Evolutionary conservation across 495 filamentous ascomycete genomes (phyloP).

Genomic region (Penicillium odoratum): DNA sequence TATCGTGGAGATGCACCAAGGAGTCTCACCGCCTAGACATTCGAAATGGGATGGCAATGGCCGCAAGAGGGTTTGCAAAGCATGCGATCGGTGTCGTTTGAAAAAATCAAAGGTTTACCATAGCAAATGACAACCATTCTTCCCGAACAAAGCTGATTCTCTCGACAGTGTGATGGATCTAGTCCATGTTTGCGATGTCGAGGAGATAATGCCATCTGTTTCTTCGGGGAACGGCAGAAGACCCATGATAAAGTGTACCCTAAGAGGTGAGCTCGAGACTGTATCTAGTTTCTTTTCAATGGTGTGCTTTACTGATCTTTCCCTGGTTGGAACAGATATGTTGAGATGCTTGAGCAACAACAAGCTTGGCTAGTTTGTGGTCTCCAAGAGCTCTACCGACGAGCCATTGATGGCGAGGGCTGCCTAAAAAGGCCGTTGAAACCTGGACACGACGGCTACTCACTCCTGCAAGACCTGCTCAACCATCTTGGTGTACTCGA

Average conservation of each 20-base stretch:
- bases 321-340: constrained; percentile 46
- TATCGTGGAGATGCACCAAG: too few relatives aligned
- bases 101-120: constrained; percentile 63
- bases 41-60: constrained; percentile 42
- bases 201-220: constrained; percentile 59
- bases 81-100: constrained; percentile 62
- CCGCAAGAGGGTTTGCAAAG: constrained; percentile 64
- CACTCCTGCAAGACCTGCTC: constrained; percentile 66
- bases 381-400: constrained; percentile 60
- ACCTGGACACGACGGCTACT: constrained; percentile 55
- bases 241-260: constrained; percentile 64
- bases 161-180: constrained; percentile 56
- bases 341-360: constrained; percentile 73
- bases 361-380: constrained; percentile 62
- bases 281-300: too few relatives aligned
- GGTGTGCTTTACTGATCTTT: too few relatives aligned
- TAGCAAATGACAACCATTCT: not conserved
- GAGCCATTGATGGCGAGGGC: constrained; percentile 45
- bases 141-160: too few relatives aligned
- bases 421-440: constrained; percentile 57
- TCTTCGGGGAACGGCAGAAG: constrained; percentile 63
- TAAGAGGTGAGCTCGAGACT: constrained; percentile 51
- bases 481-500: constrained; percentile 58
- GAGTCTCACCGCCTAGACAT: constrained; percentile 43
- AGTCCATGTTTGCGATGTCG: constrained; percentile 61